phyloP scores from a whole-genome alignment of 2,329 filamentous ascomycete species.

The Trichoderma oligosporum region DNA sequence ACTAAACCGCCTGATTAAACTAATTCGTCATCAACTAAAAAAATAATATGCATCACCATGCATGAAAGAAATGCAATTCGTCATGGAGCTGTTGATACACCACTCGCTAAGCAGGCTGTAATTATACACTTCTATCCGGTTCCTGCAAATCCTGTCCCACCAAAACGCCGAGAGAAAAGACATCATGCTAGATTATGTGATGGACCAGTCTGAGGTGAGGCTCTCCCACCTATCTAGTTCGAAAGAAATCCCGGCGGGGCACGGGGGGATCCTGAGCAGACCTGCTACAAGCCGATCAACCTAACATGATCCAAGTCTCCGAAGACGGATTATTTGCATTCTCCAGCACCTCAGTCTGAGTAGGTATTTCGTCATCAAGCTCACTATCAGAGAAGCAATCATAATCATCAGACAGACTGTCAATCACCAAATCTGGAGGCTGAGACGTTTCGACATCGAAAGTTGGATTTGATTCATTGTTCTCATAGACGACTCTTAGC shows the following conservation, averaged over 20 bases:
- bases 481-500: constrained; percentile 41
- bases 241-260: constrained; percentile 28
- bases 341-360: constrained; percentile 32
- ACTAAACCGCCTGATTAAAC: constrained; percentile 4
- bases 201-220: constrained; percentile 39
- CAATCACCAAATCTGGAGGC: constrained; percentile 34
- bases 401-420: constrained; percentile 34
- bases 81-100: constrained; percentile 15
- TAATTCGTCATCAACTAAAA: constrained; percentile 5
- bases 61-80: constrained; percentile 4
- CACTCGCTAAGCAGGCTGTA: constrained; percentile 7
- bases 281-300: constrained; percentile 44
- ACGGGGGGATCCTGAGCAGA: constrained; percentile 35
- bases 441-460: constrained; percentile 37
- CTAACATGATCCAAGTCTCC: constrained; percentile 43
- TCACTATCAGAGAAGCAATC: constrained; percentile 38
- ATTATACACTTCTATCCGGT: constrained; percentile 11
- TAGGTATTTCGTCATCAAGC: constrained; percentile 31
- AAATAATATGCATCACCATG: background rate
- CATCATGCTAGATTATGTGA: constrained; percentile 26
- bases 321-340: constrained; percentile 28
- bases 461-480: constrained; percentile 32
- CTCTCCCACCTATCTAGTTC: constrained; percentile 28
- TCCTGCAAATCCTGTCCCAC: background rate
- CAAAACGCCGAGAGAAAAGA: constrained; percentile 10